These are phyloP conservation scores for Graphiopsis chlorocephala DNA, from an alignment of 2,329 filamentous ascomycete species.

Conservation along the genomic window DNA sequence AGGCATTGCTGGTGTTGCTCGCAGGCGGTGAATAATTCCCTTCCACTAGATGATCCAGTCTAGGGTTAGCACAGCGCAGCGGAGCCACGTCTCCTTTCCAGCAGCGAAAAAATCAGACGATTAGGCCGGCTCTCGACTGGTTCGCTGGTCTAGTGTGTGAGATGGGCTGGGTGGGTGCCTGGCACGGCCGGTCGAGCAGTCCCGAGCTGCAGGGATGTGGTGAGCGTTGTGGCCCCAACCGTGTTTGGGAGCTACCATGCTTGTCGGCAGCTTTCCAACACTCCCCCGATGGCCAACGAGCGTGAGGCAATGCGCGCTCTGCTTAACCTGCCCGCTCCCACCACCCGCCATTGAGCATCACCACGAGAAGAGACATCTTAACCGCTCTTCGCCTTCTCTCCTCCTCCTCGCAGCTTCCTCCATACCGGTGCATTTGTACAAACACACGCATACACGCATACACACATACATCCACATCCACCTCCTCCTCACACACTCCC, in stretches of 20 bases:
- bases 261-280: slow-evolving; percentile 1
- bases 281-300: background rate
- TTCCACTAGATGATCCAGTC: background rate
- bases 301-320: background rate
- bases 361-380: background rate
- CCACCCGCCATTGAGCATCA: background rate
- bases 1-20: background rate
- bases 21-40: background rate
- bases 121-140: slow-evolving; percentile 2
- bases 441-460: background rate
- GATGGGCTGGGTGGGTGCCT: slow-evolving; percentile 3
- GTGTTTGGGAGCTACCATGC: background rate
- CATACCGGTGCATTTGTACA: background rate
- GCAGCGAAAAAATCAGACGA: slow-evolving; percentile 7
- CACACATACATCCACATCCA: background rate
- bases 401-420: background rate
- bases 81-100: slow-evolving; percentile 2
- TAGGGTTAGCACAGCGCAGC: background rate
- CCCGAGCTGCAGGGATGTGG: background rate
- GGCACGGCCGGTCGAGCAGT: background rate
- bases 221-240: slow-evolving; percentile 7
- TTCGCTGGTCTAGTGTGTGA: background rate
- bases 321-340: background rate
- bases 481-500: background rate
- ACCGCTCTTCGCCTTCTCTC: background rate